Base-by-base conservation (phyloP, 352 stramenopile genomes). In the Phytophthora hibernalis region DNA sequence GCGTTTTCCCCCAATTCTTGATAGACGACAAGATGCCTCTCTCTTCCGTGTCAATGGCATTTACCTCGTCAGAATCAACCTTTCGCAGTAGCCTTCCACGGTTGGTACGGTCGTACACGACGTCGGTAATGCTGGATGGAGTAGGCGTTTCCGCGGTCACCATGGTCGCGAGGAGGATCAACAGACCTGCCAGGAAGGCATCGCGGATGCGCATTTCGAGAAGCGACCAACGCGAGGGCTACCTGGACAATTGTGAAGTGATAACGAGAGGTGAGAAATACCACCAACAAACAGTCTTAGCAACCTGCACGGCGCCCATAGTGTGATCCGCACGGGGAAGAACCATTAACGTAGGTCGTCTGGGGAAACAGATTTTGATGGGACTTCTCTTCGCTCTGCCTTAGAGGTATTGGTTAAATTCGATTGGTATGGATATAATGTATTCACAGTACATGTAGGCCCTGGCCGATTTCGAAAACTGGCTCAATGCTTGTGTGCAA, bases 21-120 rank as follows among this genome's bases (percentile, higher is more conserved):
- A 37, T 2, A 5, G 45, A 33, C 2, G 21, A 38, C 5, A 38
- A 13, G 5, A 22, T 16, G 15, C n/a, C 45, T 24, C n/a, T 38
- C 45, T 53, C 45, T 37, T 53, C 45, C 9, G 45, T 53, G 22
- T 38, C 35, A 9, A 33, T 33, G 28, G 28, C 8, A 33, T 33
- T 33, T 33, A 1, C 28, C 28, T 12, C 8, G 1, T 1, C 28
- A 33, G 28, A 7, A 7, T 42, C 35, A 8, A 18, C 13, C 16
- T n/a, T 42, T 18, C 35, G 35, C 4, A 42, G 13, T n/a, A 16
- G 35, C 16, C 11, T 42, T 18, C 35, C 35, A 42, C 5, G 5
- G 16, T 8, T 8, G 35, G n/a, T n/a, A n/a, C n/a, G n/a, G n/a
- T n/a, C n/a, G n/a, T 42, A 10, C 3, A 5, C 35, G 18, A n/a